Conservation (phyloP, 305 asterid species). For the Rubia occidens region DNA sequence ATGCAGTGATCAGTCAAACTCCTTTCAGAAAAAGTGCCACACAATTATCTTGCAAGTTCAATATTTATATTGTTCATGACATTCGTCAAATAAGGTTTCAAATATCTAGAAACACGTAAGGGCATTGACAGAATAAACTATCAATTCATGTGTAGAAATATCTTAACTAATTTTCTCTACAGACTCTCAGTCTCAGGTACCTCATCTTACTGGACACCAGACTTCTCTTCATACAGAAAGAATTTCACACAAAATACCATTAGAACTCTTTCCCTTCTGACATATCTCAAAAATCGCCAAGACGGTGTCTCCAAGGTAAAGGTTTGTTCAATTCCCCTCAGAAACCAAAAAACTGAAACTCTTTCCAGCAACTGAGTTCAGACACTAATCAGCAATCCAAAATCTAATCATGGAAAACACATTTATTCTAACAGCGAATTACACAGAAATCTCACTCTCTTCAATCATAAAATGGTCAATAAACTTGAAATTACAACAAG, state of each 20-base stretch:
- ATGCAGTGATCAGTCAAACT: neutral
- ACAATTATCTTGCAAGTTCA: neutral
- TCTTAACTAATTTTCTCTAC: neutral
- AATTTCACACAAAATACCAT: neutral
- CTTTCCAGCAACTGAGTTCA: too few relatives aligned
- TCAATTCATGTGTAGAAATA: neutral
- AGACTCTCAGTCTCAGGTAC: constrained; percentile 3
- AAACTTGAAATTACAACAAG: neutral
- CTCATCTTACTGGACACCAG: neutral
- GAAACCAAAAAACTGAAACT: too few relatives aligned
- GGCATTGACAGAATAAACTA: neutral
- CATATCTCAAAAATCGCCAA: neutral
- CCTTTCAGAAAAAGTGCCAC: neutral
- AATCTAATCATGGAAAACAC: neutral
- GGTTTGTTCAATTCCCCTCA: too few relatives aligned
- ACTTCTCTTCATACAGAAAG: neutral
- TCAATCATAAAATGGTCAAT: neutral
- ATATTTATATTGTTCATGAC: neutral
- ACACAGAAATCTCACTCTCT: neutral
- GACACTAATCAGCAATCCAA: neutral
- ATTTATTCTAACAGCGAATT: neutral
- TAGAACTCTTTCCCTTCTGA: neutral
- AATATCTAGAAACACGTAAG: neutral
- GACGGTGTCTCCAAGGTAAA: too few relatives aligned
- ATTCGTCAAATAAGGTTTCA: neutral